Percentiles rank a stretch among this genome's conserved stretches.
Evolutionary conservation across 805 yeast species (phyloP).

Genomic region (Diddensiella caesifluorescens): DNA sequence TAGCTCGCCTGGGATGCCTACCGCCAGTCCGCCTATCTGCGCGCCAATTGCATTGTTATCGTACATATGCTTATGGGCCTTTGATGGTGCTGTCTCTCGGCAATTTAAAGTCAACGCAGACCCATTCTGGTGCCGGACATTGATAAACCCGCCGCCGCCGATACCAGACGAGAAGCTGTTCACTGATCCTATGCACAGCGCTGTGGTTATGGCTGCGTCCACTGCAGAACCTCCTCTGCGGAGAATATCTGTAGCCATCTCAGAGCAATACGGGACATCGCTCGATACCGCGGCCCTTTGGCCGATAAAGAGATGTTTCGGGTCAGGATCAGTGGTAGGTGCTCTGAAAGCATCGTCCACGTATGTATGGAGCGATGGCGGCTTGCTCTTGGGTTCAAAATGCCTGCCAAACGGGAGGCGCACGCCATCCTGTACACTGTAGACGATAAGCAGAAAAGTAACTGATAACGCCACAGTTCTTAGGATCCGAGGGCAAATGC

Average conservation of each 20-base stretch:
- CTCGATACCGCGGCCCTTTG: slow-evolving; percentile 52
- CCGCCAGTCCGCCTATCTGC: slow-evolving; percentile 79
- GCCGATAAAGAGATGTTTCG: slow-evolving; percentile 13
- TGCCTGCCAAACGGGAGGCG: too few relatives aligned
- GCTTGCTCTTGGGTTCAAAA: too few relatives aligned
- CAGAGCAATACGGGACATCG: slow-evolving; percentile 60
- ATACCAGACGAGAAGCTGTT: slow-evolving; percentile 83
- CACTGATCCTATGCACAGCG: slow-evolving; percentile 79
- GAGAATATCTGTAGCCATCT: slow-evolving; percentile 54
- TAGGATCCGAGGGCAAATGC: too few relatives aligned
- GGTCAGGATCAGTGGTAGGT: slow-evolving; percentile 17
- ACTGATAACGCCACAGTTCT: too few relatives aligned
- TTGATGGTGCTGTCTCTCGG: slow-evolving; percentile 78
- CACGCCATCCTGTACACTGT: too few relatives aligned
- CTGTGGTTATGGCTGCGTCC: slow-evolving; percentile 86
- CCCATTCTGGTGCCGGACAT: slow-evolving; percentile 40
- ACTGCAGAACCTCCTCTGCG: slow-evolving; percentile 70
- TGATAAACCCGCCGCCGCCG: slow-evolving; percentile 87
- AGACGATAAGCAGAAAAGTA: too few relatives aligned
- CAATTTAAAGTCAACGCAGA: slow-evolving; percentile 69
- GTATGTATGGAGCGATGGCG: too few relatives aligned
- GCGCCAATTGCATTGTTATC: slow-evolving; percentile 43
- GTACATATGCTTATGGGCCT: slow-evolving; percentile 63
- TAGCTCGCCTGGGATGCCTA: slow-evolving; percentile 87
- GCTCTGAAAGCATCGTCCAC: too few relatives aligned